Percentiles rank a stretch among this genome's conserved stretches.
These are phyloP conservation scores for Kondoa malvinella DNA, from an alignment of 768 basidiomycete species.

Conservation along the genomic window DNA sequence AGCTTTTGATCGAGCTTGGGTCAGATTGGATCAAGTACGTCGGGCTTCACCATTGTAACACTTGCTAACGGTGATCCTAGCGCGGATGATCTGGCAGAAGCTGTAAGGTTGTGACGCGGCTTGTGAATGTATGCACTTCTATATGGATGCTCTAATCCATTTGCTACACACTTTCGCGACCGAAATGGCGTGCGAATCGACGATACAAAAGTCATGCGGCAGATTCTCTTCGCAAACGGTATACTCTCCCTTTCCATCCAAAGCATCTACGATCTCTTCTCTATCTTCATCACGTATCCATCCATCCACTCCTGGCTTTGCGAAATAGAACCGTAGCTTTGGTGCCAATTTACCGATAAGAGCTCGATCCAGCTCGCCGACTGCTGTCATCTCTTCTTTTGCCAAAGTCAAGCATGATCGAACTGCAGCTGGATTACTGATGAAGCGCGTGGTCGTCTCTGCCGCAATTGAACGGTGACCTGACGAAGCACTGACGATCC, in stretches of 20 bases:
- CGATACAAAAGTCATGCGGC: conserved; percentile 1
- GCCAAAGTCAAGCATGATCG: conserved; percentile 17
- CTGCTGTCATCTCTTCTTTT: conserved; percentile 14
- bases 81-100: background rate
- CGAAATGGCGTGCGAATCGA: background rate
- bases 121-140: too few relatives aligned
- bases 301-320: conserved; percentile 13
- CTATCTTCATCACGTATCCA: conserved; percentile 16
- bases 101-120: background rate
- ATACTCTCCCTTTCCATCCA: conserved; percentile 6
- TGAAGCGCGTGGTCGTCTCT: background rate
- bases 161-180: background rate
- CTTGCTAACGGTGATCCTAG: background rate
- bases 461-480: background rate
- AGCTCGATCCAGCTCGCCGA: conserved; percentile 12
- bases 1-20: background rate
- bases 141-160: background rate
- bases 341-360: background rate
- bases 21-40: background rate
- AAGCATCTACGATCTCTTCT: conserved; percentile 11
- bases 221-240: background rate
- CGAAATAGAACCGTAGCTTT: conserved; percentile 18
- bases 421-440: conserved; percentile 14
- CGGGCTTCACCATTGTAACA: background rate
- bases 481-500: conserved; percentile 13